Evolutionary conservation across 257 asterid genomes (phyloP).

Genomic region (Euphrasia confusa): DNA sequence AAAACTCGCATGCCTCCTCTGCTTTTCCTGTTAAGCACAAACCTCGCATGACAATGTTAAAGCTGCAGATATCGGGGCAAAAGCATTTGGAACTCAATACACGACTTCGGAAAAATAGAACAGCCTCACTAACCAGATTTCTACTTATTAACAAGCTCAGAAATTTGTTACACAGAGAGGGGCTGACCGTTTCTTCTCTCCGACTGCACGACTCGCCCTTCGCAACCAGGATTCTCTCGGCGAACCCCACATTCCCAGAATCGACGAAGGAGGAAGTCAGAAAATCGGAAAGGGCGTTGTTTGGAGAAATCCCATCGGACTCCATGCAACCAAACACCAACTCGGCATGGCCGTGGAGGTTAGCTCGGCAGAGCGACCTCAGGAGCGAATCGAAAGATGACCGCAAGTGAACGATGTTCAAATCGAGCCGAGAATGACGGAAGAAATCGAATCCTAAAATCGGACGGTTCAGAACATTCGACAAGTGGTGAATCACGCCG

Average conservation of each 20-base stretch:
- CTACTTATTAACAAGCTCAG: slow-evolving; percentile 51
- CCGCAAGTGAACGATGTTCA: slow-evolving; percentile 47
- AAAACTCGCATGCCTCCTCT: slow-evolving; percentile 58
- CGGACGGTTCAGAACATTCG: slow-evolving; percentile 37
- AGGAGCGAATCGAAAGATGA: slow-evolving; percentile 48
- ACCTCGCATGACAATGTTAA: slow-evolving; percentile 72
- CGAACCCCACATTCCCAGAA: slow-evolving; percentile 49
- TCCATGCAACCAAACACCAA: slow-evolving; percentile 48
- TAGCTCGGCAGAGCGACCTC: slow-evolving; percentile 56
- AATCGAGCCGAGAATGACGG: slow-evolving; percentile 45
- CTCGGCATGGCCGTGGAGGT: slow-evolving; percentile 48
- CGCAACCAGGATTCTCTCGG: slow-evolving; percentile 57
- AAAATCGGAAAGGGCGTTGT: slow-evolving; percentile 31
- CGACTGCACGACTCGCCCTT: slow-evolving; percentile 39
- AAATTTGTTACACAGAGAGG: slow-evolving; percentile 56
- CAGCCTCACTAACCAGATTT: slow-evolving; percentile 62
- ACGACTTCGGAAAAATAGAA: slow-evolving; percentile 47
- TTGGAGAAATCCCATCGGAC: slow-evolving; percentile 52
- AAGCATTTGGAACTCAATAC: slow-evolving; percentile 50
- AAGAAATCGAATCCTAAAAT: slow-evolving; percentile 66
- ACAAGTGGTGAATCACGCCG: slow-evolving; percentile 52
- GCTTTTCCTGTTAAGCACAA: slow-evolving; percentile 56
- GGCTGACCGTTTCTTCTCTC: slow-evolving; percentile 24
- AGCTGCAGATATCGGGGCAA: slow-evolving; percentile 55
- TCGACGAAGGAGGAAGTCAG: slow-evolving; percentile 45